Evolutionary conservation across 306 rosid genomes (phyloP).

Genomic region (Oxytropis ochrocephala): DNA sequence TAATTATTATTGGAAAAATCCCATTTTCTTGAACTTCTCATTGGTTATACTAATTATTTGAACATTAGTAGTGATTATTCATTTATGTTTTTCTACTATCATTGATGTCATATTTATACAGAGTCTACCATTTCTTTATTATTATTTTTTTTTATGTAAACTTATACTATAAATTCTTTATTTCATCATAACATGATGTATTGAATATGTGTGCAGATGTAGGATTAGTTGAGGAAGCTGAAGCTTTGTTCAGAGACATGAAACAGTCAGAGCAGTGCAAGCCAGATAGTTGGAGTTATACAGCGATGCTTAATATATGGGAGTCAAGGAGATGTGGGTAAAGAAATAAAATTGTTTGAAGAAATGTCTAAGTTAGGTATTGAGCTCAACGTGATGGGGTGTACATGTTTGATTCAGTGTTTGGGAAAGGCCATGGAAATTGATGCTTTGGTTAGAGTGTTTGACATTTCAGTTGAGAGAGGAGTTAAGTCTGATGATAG

Average conservation of each 20-base stretch:
- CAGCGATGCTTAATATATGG: conserved; percentile 90
- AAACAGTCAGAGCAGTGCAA: conserved; percentile 45
- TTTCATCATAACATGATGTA: too few species aligned
- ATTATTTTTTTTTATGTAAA: too few species aligned
- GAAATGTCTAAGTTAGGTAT: conserved; percentile 65
- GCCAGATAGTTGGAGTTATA: conserved; percentile 90
- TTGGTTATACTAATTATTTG: too few species aligned
- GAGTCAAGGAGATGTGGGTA: conserved; percentile 64
- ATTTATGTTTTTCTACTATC: too few species aligned
- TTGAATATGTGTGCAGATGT: conserved; percentile 95
- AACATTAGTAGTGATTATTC: too few species aligned
- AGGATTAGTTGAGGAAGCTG: conserved; percentile 87
- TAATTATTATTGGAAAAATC: too few species aligned
- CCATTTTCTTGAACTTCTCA: too few species aligned
- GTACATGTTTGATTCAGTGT: conserved; percentile 91
- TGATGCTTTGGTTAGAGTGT: conserved; percentile 58
- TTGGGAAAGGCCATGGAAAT: conserved; percentile 73
- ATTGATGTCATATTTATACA: too few species aligned
- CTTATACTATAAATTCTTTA: too few species aligned
- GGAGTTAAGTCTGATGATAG: conserved; percentile 78
- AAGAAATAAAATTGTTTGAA: conserved; percentile 66
- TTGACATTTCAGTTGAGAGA: conserved; percentile 39
- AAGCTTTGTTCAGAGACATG: conserved; percentile 74
- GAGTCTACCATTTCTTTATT: too few species aligned
- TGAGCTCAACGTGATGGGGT: conserved; percentile 81